Base-by-base conservation (phyloP, 495 filamentous ascomycete genomes). In the Hyaloscypha variabilis region DNA sequence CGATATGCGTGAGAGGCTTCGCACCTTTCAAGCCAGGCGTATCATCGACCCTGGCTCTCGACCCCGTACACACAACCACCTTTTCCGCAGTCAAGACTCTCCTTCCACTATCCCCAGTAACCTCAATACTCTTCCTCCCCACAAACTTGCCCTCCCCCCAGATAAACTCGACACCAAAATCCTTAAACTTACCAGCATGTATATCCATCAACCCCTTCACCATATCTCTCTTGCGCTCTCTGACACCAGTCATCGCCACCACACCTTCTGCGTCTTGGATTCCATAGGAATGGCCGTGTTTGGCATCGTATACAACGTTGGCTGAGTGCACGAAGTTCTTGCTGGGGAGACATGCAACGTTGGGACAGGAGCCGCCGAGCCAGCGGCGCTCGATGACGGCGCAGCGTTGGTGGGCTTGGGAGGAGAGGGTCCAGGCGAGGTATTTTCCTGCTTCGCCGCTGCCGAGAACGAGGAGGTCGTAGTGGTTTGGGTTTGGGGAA, bases 381-480 rank as follows among this genome's bases (percentile, higher is more conserved):
- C 31, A 59, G 19, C 36, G 23, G 29, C 57, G 57, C 34, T 59
- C 57, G 19, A 59, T 59, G 57, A 46, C 36, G 14, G 29, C 57
- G n/a, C 19, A 42, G 17, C 36, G 30, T n/a, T 59, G 19, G 6
- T 23, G 17, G 6, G 19, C 6, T 26, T 59, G 10, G 14, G 29
- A n/a, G 11, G 57, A 42, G 21, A 59, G 30, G 3, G 36, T 59
- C 30, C 30, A 59, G 5, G 57, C 29, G 34, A 59, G 23, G 46
- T 23, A 39, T 59, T 59, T 59, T 13, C 57, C 57, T 46, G 57
- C 57, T 59, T 59, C 57, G 30, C 57, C 57, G 3, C 29, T 39
- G 17, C 57, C 57, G 29, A 59, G 23, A 17, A 39, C 57, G 26
- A 59, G 30, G 34, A 34, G 24, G 34, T 59, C 57, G 30, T 39